These are phyloP conservation scores for Epichloe sylvatica DNA, from an alignment of 2,329 filamentous ascomycete species.

Conservation along the genomic window DNA sequence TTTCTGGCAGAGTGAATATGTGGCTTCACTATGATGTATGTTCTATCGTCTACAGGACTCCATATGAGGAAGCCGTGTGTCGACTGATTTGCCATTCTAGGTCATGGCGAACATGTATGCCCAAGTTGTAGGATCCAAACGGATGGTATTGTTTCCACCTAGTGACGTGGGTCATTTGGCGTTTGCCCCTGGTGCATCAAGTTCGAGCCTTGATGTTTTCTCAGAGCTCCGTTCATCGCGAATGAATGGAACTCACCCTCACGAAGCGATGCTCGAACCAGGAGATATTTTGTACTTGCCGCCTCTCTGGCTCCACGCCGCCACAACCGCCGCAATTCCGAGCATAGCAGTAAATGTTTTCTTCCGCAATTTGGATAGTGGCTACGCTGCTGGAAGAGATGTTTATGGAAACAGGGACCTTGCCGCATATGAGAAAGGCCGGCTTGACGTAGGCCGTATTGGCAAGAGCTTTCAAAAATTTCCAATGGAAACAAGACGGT, in stretches of 20 bases:
- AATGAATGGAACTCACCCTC: constrained; percentile 41
- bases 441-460: constrained; percentile 57
- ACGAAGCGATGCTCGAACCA: constrained; percentile 50
- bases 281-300: constrained; percentile 74
- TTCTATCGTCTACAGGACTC: constrained; percentile 1
- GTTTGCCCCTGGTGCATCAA: constrained; percentile 65
- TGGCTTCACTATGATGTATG: constrained; percentile 80
- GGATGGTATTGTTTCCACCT: constrained; percentile 65
- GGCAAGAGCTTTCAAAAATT: constrained; percentile 48
- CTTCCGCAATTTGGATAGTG: constrained; percentile 55
- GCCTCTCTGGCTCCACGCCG: constrained; percentile 72
- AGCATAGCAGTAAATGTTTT: constrained; percentile 84
- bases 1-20: constrained; percentile 70
- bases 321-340: constrained; percentile 39
- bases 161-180: constrained; percentile 54
- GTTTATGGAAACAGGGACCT: constrained; percentile 83
- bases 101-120: constrained; percentile 81
- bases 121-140: constrained; percentile 62
- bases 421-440: constrained; percentile 68
- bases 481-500: constrained; percentile 52
- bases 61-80: not conserved
- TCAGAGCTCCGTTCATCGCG: constrained; percentile 26
- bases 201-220: constrained; percentile 64
- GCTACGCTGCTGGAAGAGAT: constrained; percentile 62
- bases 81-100: constrained; percentile 20